A percentile compares a stretch with the other conserved stretches of the same genome.
These are phyloP conservation scores for Incumbomyces delicatus DNA, from an alignment of 2,329 filamentous ascomycete genomes.

Conservation along the genomic window DNA sequence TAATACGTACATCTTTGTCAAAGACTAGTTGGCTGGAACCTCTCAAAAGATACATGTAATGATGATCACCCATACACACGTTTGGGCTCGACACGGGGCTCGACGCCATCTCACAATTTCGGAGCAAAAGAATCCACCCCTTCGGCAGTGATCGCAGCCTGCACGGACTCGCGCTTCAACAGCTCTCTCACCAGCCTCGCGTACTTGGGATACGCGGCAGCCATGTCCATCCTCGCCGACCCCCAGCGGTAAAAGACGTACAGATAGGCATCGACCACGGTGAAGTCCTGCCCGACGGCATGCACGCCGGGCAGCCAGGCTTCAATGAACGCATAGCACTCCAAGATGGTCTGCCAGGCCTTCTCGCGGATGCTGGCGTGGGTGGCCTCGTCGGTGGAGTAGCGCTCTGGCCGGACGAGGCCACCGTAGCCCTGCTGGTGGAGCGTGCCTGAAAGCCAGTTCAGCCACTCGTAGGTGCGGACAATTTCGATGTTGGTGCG, in stretches of 20 bases:
- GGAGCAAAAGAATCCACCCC: neutral
- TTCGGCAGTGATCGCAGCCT: neutral
- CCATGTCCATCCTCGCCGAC: slow-evolving; percentile 1
- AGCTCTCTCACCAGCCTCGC: slow-evolving; percentile 8
- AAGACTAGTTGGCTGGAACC: neutral
- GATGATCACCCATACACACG: neutral
- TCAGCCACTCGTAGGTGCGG: slow-evolving; percentile 29
- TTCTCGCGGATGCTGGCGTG: slow-evolving; percentile 18
- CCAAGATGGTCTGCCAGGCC: slow-evolving; percentile 17
- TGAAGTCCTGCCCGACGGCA: slow-evolving; percentile 25
- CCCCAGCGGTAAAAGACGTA: slow-evolving; percentile 28
- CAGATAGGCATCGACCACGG: slow-evolving; percentile 28
- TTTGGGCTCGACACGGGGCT: neutral
- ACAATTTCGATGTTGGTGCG: slow-evolving; percentile 23
- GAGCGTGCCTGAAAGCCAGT: slow-evolving; percentile 26
- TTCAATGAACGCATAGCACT: slow-evolving; percentile 22
- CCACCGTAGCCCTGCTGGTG: slow-evolving; percentile 24
- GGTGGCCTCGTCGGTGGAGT: slow-evolving; percentile 17
- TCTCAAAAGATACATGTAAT: neutral
- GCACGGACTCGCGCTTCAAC: slow-evolving; percentile 5
- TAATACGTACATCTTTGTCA: too few relatives aligned
- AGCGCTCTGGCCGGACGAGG: slow-evolving; percentile 22
- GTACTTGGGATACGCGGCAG: slow-evolving; percentile 8
- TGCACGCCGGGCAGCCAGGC: slow-evolving; percentile 16
- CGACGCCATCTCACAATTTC: neutral